A percentile compares a stretch with the other conserved stretches of the same genome.
These are phyloP conservation scores for Fusarium devonianum DNA, from an alignment of 2,329 filamentous ascomycete species.

Conservation along the genomic window DNA sequence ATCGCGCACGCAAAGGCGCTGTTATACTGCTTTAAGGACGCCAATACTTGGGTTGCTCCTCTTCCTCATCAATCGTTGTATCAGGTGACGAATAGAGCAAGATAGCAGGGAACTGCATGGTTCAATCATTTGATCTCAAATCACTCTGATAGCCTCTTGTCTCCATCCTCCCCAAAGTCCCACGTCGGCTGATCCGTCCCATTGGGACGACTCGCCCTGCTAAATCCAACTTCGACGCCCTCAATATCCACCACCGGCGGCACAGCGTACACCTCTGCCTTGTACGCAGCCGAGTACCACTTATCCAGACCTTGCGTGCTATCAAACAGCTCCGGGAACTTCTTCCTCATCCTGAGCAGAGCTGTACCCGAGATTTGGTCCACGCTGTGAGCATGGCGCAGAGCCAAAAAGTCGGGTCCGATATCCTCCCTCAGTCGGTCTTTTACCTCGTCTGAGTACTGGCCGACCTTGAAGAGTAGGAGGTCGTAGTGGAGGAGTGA, in stretches of 20 bases:
- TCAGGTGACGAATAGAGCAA: no score
- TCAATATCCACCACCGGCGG: constrained; percentile 55
- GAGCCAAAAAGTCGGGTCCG: constrained; percentile 60
- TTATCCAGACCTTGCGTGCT: constrained; percentile 22
- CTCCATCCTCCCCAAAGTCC: constrained; percentile 48
- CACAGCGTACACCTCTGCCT: constrained; percentile 49
- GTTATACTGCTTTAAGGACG: no score
- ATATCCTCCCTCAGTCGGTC: constrained; percentile 56
- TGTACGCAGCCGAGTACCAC: constrained; percentile 33
- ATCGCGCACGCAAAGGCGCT: no score
- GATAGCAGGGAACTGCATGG: no score
- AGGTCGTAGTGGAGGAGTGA: constrained; percentile 74
- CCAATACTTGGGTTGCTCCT: no score
- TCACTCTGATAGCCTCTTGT: constrained; percentile 12
- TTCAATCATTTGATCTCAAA: neutral
- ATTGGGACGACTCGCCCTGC: constrained; percentile 53
- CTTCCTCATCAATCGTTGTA: no score
- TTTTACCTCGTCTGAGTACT: constrained; percentile 63
- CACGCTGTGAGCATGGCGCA: constrained; percentile 69
- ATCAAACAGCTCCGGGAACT: constrained; percentile 28
- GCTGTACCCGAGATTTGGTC: constrained; percentile 69
- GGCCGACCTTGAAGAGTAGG: constrained; percentile 66
- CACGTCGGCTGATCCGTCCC: constrained; percentile 66
- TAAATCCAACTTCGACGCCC: constrained; percentile 54
- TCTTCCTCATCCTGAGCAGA: constrained; percentile 50